These are phyloP conservation scores for Ascochyta clinopodiicola DNA, from an alignment of 2,329 filamentous ascomycete genomes.

Conservation along the genomic window DNA sequence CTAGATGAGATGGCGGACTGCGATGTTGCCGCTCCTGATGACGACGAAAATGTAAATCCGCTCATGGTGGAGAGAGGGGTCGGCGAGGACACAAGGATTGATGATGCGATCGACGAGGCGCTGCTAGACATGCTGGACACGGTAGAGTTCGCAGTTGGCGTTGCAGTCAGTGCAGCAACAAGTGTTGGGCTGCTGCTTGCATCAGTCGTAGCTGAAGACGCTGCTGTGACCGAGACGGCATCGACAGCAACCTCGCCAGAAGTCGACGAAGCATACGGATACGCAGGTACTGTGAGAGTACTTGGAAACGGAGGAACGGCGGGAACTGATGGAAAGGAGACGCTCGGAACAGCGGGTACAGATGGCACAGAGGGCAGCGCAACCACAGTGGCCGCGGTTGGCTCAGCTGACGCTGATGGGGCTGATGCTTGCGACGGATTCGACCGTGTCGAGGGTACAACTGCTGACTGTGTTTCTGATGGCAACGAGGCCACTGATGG, in stretches of 20 bases:
- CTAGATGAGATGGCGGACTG: conserved; percentile 4
- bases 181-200: conserved; percentile 8
- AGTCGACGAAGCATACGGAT: conserved; percentile 40
- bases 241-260: conserved; percentile 15
- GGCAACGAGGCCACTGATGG: conserved; percentile 5
- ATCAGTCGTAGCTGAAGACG: conserved; percentile 16
- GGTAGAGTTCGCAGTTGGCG: neutral
- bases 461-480: conserved; percentile 1
- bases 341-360: conserved; percentile 22
- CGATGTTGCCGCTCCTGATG: neutral
- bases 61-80: conserved; percentile 5
- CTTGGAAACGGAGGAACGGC: conserved; percentile 46
- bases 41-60: conserved; percentile 1
- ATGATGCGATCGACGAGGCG: conserved; percentile 8
- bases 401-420: neutral
- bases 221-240: conserved; percentile 9
- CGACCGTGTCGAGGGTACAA: neutral
- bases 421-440: neutral
- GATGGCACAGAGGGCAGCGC: conserved; percentile 21
- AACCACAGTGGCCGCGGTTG: neutral
- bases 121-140: neutral
- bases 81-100: conserved; percentile 1
- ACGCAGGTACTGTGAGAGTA: conserved; percentile 43
- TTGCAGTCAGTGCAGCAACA: conserved; percentile 9
- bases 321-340: conserved; percentile 33